Evolutionary conservation across 352 stramenopile genomes (phyloP).

Genomic region (Globisporangium canariense): DNA sequence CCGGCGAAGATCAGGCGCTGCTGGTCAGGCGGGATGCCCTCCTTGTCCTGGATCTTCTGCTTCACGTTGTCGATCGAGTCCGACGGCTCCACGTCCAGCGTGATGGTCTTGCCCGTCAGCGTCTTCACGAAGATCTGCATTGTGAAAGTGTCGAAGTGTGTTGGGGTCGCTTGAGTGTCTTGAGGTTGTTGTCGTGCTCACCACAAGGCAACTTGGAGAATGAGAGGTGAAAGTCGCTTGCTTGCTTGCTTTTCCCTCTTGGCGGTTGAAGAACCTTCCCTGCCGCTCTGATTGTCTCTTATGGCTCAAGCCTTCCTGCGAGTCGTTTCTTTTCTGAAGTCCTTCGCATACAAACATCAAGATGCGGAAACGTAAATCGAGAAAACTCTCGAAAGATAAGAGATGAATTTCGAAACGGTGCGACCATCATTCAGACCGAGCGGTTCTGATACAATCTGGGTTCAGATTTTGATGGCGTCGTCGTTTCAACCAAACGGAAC

Average conservation of each 20-base stretch:
- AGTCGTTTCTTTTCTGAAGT: background rate
- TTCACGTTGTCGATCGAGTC: slow-evolving; percentile 97
- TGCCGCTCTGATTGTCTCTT: background rate
- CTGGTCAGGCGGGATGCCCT: slow-evolving; percentile 93
- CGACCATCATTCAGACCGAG: slow-evolving; percentile 9
- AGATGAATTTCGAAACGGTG: slow-evolving; percentile 4
- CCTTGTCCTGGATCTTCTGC: slow-evolving; percentile 92
- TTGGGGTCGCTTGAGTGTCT: slow-evolving; percentile 17
- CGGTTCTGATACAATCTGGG: slow-evolving; percentile 10
- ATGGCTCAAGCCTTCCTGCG: background rate
- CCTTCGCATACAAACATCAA: background rate
- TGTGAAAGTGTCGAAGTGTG: slow-evolving; percentile 4
- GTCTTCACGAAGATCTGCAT: slow-evolving; percentile 95
- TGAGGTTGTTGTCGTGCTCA: slow-evolving; percentile 1
- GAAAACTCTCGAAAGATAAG: background rate
- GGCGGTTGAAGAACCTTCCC: background rate
- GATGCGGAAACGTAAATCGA: background rate
- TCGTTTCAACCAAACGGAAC: background rate
- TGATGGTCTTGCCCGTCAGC: slow-evolving; percentile 91
- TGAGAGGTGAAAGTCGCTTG: slow-evolving; percentile 9
- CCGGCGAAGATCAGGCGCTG: slow-evolving; percentile 96
- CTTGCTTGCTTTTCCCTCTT: background rate
- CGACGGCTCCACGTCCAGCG: slow-evolving; percentile 89
- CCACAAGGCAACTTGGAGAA: slow-evolving; percentile 22
- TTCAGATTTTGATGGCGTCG: background rate